Percentiles rank a stretch among this genome's conserved stretches.
phyloP scores from a whole-genome alignment of 2,329 filamentous ascomycete genomes.

The Fusarium verticillioides region DNA sequence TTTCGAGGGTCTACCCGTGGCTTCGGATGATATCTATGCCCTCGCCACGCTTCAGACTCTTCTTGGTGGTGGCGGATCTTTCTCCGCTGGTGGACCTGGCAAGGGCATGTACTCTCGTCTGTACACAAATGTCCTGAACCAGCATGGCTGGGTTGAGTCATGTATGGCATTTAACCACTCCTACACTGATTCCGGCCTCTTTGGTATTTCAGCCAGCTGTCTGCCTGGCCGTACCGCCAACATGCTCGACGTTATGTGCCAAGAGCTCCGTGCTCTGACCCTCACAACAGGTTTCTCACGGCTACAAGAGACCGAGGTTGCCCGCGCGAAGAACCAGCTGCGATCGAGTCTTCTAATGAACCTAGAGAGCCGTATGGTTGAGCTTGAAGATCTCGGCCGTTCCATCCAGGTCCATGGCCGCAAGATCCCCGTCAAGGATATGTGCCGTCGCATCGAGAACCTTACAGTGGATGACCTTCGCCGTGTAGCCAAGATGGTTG shows the following conservation, averaged over 20 bases:
- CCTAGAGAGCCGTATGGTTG: constrained; percentile 95
- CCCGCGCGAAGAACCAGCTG: constrained; percentile 96
- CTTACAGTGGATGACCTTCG: constrained; percentile 84
- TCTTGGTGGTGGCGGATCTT: constrained; percentile 94
- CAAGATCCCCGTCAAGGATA: constrained; percentile 91
- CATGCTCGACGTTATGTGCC: constrained; percentile 97
- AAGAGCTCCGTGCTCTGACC: constrained; percentile 83
- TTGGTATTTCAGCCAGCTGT: constrained; percentile 91
- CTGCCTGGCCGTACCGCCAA: constrained; percentile 78
- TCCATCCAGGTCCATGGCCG: constrained; percentile 97
- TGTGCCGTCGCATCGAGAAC: constrained; percentile 87
- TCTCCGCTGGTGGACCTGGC: constrained; percentile 94
- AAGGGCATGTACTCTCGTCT: constrained; percentile 99
- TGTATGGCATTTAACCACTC: constrained; percentile 97
- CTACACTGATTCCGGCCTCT: constrained; percentile 94
- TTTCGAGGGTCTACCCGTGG: constrained; percentile 93
- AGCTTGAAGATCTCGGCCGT: constrained; percentile 92
- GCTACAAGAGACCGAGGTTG: constrained; percentile 81
- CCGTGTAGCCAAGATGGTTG: constrained; percentile 81
- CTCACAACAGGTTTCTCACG: constrained; percentile 78
- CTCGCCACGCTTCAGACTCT: constrained; percentile 95
- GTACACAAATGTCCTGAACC: constrained; percentile 97
- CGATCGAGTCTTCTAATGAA: constrained; percentile 94
- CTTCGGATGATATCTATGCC: constrained; percentile 92
- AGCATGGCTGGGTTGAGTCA: constrained; percentile 96